Conservation (phyloP, 768 basidiomycete species). For the Lentinula lateritia region DNA sequence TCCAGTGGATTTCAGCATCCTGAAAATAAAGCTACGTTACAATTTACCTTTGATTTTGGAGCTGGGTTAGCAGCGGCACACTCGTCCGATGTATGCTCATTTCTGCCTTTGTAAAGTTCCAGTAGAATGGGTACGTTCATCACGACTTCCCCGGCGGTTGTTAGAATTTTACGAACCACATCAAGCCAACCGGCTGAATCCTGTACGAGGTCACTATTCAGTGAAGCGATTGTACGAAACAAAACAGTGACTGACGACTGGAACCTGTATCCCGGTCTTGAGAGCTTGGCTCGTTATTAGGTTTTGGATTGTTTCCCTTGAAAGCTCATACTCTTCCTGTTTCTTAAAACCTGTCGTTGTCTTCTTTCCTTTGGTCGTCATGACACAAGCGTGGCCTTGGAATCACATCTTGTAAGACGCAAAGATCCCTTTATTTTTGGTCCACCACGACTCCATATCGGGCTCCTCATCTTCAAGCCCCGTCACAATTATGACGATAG, state of each 20-base stretch:
- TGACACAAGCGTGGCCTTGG: conserved; percentile 32
- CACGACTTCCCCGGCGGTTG: too few species aligned
- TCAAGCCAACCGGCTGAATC: too few species aligned
- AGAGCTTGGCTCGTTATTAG: not conserved
- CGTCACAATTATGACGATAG: conserved; percentile 23
- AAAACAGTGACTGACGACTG: not conserved
- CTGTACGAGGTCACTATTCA: not conserved
- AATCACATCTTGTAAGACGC: conserved; percentile 22
- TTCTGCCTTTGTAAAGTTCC: too few species aligned
- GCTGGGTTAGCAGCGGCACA: too few species aligned
- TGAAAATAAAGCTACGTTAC: too few species aligned
- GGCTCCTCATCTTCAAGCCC: conserved; percentile 20
- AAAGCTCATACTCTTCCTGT: conserved; percentile 25
- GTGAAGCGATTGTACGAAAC: not conserved
- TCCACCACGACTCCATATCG: conserved; percentile 30
- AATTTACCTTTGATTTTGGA: too few species aligned
- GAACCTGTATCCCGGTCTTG: not conserved
- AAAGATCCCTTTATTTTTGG: conserved; percentile 21
- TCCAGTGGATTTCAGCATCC: too few species aligned
- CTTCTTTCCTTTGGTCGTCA: conserved; percentile 22
- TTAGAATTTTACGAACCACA: too few species aligned
- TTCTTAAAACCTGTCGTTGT: conserved; percentile 13
- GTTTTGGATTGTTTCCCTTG: conserved; percentile 11
- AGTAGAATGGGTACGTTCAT: too few species aligned
- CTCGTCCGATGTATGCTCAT: too few species aligned